Conservation (phyloP, 1,284 basidiomycete species). For the Ceratobasidium sp. region DNA sequence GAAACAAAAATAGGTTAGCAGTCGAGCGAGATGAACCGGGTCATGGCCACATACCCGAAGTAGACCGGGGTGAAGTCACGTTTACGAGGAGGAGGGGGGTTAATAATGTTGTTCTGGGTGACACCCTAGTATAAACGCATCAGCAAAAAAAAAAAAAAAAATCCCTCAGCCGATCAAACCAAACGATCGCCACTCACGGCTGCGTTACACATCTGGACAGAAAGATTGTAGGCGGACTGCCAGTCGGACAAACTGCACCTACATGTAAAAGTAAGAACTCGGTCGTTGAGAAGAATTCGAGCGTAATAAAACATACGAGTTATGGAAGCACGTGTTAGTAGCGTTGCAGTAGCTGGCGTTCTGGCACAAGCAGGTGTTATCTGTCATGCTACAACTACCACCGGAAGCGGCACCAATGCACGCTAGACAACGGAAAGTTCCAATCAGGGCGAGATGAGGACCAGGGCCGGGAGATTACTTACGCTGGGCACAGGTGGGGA, state of each 20-base stretch:
- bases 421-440: neutral
- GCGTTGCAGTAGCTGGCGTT: slow-evolving; percentile 39
- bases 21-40: neutral
- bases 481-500: slow-evolving; percentile 38
- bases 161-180: neutral
- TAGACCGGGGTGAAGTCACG: slow-evolving; percentile 9
- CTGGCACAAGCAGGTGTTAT: slow-evolving; percentile 46
- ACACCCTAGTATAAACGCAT: slow-evolving; percentile 2
- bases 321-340: slow-evolving; percentile 43
- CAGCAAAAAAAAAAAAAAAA: no score
- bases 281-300: neutral
- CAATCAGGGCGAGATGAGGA: neutral
- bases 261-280: no score
- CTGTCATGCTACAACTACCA: slow-evolving; percentile 42
- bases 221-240: slow-evolving; percentile 23
- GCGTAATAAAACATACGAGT: slow-evolving; percentile 3
- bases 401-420: slow-evolving; percentile 15
- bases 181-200: slow-evolving; percentile 10
- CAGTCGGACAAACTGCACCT: slow-evolving; percentile 22
- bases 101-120: slow-evolving; percentile 1
- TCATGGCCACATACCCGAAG: slow-evolving; percentile 16
- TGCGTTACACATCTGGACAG: neutral
- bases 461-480: neutral
- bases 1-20: no score
- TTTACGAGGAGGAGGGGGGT: slow-evolving; percentile 27